Evolutionary conservation across 2,329 filamentous ascomycete species (phyloP), one percentile per base, ranked within the genome.

Genomic region (Sclerotinia borealis): DNA sequence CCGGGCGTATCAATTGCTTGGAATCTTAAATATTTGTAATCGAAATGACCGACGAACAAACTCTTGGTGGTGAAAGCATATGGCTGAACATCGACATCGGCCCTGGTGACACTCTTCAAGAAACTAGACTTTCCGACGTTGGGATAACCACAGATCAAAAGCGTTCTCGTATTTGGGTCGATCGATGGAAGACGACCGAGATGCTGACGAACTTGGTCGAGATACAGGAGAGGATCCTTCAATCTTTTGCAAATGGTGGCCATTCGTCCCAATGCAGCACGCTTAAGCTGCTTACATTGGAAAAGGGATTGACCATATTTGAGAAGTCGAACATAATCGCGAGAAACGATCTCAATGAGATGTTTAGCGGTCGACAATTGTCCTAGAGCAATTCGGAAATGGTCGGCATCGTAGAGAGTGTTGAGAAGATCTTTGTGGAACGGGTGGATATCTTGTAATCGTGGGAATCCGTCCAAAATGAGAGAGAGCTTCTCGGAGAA

Each of bases 51-150:
- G 36, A 98, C 93, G 74, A 97, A 99, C 72, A 99, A 82, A 71
- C 88, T 92, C 84, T 98, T 98, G 61, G 95, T 99, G 41, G 95
- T 97, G 83, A 99, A 99, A 61, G 95, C 96, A 76, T 98, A 99
- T 25, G 95, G 93, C 79, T 98, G 93, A 39, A 97, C 91, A 74
- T 97, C 93, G 63, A 97, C 93, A 80, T 99, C 95, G 68, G 95
- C 95, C 70, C 93, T 85, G 56, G 92, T 96, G 73, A 98, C 89
- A 75, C 89, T 95, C 78, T 89, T 89, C 75, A 99, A 79, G 81
- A 99, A 99, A 70, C 91, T 96, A 63, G 91, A 96, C 81, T 99
- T 99, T 78, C 95, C 93, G 67, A 96, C 92, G 73, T 99, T 99
- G 71, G 95, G 95, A 77, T 98, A 98, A 61, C 95, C 95, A 77